phyloP scores from a whole-genome alignment of 495 filamentous ascomycete species.

The Penicillium atrosanguineum region DNA sequence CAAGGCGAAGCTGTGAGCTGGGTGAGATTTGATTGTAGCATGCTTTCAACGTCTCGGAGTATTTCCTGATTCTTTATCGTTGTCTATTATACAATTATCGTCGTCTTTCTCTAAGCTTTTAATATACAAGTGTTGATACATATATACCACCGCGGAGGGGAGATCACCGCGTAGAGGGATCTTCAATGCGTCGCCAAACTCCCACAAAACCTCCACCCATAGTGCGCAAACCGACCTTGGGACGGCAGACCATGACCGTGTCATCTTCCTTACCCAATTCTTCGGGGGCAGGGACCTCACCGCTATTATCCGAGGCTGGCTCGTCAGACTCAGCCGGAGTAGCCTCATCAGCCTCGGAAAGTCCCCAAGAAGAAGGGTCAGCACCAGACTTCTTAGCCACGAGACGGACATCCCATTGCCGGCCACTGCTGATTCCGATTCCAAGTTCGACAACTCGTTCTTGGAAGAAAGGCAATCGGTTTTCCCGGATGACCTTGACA shows the following conservation, averaged over 20 bases:
- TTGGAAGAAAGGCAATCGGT: conserved; percentile 53
- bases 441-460: conserved; percentile 68
- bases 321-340: conserved; percentile 13
- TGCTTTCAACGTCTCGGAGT: neutral
- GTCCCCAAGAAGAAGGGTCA: conserved; percentile 38
- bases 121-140: conserved; percentile 4
- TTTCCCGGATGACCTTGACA: conserved; percentile 49
- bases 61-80: neutral
- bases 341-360: conserved; percentile 14
- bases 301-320: neutral
- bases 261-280: conserved; percentile 33
- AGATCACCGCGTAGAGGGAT: conserved; percentile 14
- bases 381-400: conserved; percentile 45
- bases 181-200: conserved; percentile 57
- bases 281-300: conserved; percentile 3
- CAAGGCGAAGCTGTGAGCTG: conserved; percentile 14
- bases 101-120: neutral
- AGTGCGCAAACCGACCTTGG: conserved; percentile 60
- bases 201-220: conserved; percentile 72
- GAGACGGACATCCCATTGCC: conserved; percentile 64
- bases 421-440: conserved; percentile 50
- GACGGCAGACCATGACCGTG: conserved; percentile 62
- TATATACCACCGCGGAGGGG: neutral
- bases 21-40: neutral
- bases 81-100: neutral